Evolutionary conservation across 1,284 basidiomycete genomes (phyloP), one percentile per base, ranked within the genome.

Genomic region (Ceratobasidium papillatum): DNA sequence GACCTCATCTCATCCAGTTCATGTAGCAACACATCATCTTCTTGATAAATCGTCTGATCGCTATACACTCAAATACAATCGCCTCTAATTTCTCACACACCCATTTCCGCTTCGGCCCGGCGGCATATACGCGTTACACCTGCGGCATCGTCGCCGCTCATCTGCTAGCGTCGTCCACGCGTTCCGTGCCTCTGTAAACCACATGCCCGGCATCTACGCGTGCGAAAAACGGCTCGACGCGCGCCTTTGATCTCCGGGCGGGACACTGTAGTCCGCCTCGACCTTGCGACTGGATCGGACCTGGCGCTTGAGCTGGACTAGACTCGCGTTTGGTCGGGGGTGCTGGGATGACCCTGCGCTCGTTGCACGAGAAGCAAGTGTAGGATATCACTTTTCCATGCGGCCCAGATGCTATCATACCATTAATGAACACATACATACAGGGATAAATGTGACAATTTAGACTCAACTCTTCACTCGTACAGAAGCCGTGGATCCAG

Each of bases 401-500:
- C 49, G 58, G 51, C 19, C 56, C 34, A 22, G 75, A 76, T 5
- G 62, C 75, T 76, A 51, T n/a, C 2, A 4, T 32, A 25, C 1
- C 27, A 36, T 32, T 7, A n/a, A n/a, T n/a, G n/a, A n/a, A n/a
- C n/a, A n/a, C n/a, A n/a, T n/a, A n/a, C n/a, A n/a, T n/a, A n/a
- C n/a, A n/a, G n/a, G n/a, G n/a, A n/a, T n/a, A n/a, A n/a, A n/a
- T n/a, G n/a, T n/a, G n/a, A n/a, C 17, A 8, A 34, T 58, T 47
- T 47, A 63, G 41, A 83, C 87, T 49, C 76, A 91, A n/a, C 93
- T 81, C 82, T 88, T 88, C 4, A 92, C 81, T 7, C 92, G 87
- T 12, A 93, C 86, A 5, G 83, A 84, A 0, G 87, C 86, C 0
- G 91, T 90, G 1, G 86, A 77, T 9, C 93, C 94, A 0, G 92